A percentile compares a stretch with the other conserved stretches of the same genome.
phyloP scores from a whole-genome alignment of 352 stramenopile species.

The Globisporangium spinosum region DNA sequence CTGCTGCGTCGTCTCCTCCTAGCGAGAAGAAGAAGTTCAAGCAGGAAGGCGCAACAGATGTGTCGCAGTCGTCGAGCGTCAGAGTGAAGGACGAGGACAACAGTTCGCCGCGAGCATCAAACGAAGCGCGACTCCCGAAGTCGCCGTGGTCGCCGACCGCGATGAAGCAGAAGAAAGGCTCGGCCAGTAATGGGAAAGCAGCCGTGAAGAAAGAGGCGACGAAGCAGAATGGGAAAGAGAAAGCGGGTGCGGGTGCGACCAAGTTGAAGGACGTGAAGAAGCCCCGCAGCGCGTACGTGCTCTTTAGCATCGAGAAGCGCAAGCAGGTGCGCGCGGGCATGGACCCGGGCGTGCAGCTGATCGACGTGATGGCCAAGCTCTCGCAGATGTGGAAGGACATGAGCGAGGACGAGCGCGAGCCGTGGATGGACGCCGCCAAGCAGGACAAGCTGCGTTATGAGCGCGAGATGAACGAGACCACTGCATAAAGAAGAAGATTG shows the following conservation, averaged over 20 bases:
- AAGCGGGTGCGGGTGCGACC: neutral
- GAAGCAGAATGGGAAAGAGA: neutral
- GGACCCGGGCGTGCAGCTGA: conserved; percentile 37
- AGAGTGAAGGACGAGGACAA: conserved; percentile 27
- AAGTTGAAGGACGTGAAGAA: conserved; percentile 33
- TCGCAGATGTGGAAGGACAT: conserved; percentile 56
- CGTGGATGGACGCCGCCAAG: conserved; percentile 58
- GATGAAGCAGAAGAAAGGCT: conserved; percentile 50
- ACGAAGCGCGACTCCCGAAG: conserved; percentile 36
- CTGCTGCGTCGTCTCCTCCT: neutral
- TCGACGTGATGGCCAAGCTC: conserved; percentile 62
- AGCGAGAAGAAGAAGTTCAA: conserved; percentile 55
- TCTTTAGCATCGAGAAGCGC: conserved; percentile 62
- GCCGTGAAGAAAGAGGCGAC: conserved; percentile 16
- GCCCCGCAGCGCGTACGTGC: conserved; percentile 61
- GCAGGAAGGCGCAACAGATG: conserved; percentile 37
- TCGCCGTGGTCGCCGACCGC: conserved; percentile 63
- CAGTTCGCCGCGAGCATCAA: conserved; percentile 2
- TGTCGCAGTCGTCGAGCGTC: conserved; percentile 17
- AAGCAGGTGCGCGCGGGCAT: conserved; percentile 49
- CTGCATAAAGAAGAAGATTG: conserved; percentile 20
- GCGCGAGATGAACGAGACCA: conserved; percentile 66
- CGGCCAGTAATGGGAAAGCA: conserved; percentile 34
- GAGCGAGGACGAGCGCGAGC: conserved; percentile 43
- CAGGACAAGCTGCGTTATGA: conserved; percentile 66